Evolutionary conservation across 441 rosid genomes (phyloP), one percentile per base, ranked within the genome.

Genomic region (Cnidoscolus chayamansa): DNA sequence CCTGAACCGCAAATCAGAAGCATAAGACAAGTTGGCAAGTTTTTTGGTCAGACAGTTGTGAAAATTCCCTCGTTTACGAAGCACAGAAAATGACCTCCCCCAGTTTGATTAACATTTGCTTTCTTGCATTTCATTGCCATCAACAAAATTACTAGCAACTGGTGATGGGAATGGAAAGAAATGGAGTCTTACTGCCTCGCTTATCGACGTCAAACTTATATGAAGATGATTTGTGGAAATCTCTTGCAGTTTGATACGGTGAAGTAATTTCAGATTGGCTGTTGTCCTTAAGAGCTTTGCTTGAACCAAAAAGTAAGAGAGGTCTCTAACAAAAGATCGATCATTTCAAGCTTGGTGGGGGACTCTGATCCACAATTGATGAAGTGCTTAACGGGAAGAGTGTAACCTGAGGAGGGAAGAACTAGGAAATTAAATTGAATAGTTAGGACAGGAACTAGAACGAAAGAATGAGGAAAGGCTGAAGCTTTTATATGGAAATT

Each of bases 401-500:
- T 70, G 54, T 76, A 76, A 65, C 17, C 62, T 64, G 71, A 60
- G 10, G 74, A 64, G 57, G n/a, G 65, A 75, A 54, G 25, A 1
- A 3, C 40, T 7, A 68, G 64, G 5, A 64, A 53, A 17, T 10
- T 37, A 16, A 74, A 63, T 0, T 54, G 65, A 63, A 43, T 20
- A 32, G n/a, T 48, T 7, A 63, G 19, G 63, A 63, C 35, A 50
- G 64, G 47, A 7, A 43, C 57, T 31, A 63, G 37, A 65, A 40
- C 0, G 19, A 12, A 11, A 2, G 50, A 20, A 20, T 19, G 3
- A 10, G 20, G 32, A 15, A 56, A 56, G 32, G 25, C 32, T 19
- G 71, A 63, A 65, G 72, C 59, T 67, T 77, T 62, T 60, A 67
- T 80, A 81, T 81, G 72, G 70, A 72, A 32, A 15, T 60, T 50